These are phyloP conservation scores for Metarhizium anisopliae DNA, from an alignment of 2,329 filamentous ascomycete genomes.

Conservation along the genomic window DNA sequence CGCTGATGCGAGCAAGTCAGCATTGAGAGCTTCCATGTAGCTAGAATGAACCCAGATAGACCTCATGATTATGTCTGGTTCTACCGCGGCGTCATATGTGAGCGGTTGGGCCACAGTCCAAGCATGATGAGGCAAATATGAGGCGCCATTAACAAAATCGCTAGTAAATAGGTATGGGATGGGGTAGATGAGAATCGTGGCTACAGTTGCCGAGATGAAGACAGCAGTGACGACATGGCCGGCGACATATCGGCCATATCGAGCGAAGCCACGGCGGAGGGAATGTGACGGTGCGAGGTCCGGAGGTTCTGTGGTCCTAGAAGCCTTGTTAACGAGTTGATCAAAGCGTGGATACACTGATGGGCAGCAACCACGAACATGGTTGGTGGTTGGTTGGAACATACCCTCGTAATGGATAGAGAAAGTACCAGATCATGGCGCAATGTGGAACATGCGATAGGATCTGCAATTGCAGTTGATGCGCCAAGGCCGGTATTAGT, in stretches of 20 bases:
- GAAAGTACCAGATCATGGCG: constrained; percentile 6
- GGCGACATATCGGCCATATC: constrained; percentile 61
- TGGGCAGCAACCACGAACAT: not conserved
- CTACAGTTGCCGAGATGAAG: constrained; percentile 62
- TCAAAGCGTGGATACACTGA: not conserved
- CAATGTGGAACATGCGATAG: not conserved
- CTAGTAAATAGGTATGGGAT: constrained; percentile 67
- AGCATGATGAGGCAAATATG: constrained; percentile 67
- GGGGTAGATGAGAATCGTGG: constrained; percentile 62
- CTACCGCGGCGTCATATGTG: constrained; percentile 36
- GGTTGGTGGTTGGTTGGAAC: not conserved
- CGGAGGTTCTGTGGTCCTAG: constrained; percentile 66
- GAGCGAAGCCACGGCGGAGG: constrained; percentile 54
- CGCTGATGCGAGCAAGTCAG: constrained; percentile 54
- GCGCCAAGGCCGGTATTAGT: too few species aligned
- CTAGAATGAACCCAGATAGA: constrained; percentile 74
- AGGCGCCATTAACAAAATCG: constrained; percentile 61
- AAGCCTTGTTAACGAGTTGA: not conserved
- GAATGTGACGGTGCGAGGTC: constrained; percentile 55
- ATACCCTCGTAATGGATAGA: constrained; percentile 10
- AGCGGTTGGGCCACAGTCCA: constrained; percentile 68
- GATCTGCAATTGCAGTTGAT: too few species aligned
- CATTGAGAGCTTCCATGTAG: constrained; percentile 68
- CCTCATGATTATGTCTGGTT: constrained; percentile 69
- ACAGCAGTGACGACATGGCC: constrained; percentile 68